Conservation (phyloP, 148 eudicot species). For the Arctostaphylos glauca region DNA sequence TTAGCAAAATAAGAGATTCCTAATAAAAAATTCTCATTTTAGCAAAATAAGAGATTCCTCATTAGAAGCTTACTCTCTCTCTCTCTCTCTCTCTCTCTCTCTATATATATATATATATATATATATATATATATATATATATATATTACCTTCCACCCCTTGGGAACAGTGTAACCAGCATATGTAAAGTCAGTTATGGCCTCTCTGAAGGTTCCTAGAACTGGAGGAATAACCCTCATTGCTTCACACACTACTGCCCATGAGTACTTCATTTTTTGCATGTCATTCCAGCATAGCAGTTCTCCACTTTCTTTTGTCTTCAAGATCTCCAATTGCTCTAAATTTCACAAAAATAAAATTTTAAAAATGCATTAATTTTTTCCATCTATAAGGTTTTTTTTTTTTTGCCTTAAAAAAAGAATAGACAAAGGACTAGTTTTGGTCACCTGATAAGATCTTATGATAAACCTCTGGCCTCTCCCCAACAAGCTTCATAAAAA, state of each 20-base stretch:
- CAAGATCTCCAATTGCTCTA: neutral
- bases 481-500: slow-evolving; percentile 13
- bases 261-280: neutral
- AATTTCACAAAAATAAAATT: neutral
- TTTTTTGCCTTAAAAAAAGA: too few species aligned
- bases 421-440: neutral
- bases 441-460: neutral
- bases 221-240: neutral
- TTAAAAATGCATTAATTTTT: too few species aligned
- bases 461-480: slow-evolving; percentile 7
- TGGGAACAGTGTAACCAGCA: slow-evolving; percentile 1
- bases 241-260: neutral
- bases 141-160: neutral
- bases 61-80: too few species aligned
- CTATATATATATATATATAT: too few species aligned
- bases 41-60: too few species aligned
- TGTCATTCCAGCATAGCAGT: neutral
- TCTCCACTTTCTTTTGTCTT: neutral
- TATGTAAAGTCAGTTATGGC: neutral
- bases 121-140: too few species aligned
- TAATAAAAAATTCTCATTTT: too few species aligned
- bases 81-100: too few species aligned
- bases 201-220: neutral
- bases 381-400: too few species aligned
- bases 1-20: too few species aligned